phyloP scores from a whole-genome alignment of 2,329 filamentous ascomycete genomes.

The Trichoderma asperellum region DNA sequence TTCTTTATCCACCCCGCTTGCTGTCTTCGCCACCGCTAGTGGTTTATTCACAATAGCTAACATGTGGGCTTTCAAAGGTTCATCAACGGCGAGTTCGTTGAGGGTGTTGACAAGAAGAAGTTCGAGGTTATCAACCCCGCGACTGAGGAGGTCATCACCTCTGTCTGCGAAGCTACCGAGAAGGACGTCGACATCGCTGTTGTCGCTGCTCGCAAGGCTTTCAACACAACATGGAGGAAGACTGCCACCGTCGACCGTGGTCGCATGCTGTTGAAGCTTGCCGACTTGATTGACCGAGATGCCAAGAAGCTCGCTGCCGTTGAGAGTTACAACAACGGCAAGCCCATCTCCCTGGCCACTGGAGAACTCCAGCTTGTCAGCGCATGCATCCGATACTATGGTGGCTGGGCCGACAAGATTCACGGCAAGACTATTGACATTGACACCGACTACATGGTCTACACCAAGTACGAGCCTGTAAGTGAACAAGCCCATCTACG shows the following conservation, averaged over 20 bases:
- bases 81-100: slow-evolving; percentile 91
- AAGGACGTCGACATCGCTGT: slow-evolving; percentile 85
- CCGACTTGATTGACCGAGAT: slow-evolving; percentile 80
- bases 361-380: slow-evolving; percentile 72
- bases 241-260: slow-evolving; percentile 73
- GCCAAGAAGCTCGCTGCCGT: slow-evolving; percentile 75
- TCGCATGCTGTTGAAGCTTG: slow-evolving; percentile 72
- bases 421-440: slow-evolving; percentile 86
- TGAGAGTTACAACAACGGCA: slow-evolving; percentile 88
- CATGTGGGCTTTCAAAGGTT: slow-evolving; percentile 47
- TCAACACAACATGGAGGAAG: slow-evolving; percentile 72
- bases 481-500: slow-evolving; percentile 34
- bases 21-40: not conserved
- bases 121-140: slow-evolving; percentile 91
- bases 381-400: slow-evolving; percentile 73
- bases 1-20: not conserved
- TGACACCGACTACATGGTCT: slow-evolving; percentile 70
- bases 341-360: slow-evolving; percentile 75
- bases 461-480: slow-evolving; percentile 75
- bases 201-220: slow-evolving; percentile 81
- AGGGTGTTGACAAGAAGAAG: slow-evolving; percentile 79
- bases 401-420: slow-evolving; percentile 91
- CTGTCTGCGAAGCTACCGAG: slow-evolving; percentile 82
- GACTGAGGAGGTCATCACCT: slow-evolving; percentile 82
- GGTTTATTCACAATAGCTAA: not conserved